Conservation (phyloP, 768 basidiomycete genomes). For the Boletus insuetus region DNA sequence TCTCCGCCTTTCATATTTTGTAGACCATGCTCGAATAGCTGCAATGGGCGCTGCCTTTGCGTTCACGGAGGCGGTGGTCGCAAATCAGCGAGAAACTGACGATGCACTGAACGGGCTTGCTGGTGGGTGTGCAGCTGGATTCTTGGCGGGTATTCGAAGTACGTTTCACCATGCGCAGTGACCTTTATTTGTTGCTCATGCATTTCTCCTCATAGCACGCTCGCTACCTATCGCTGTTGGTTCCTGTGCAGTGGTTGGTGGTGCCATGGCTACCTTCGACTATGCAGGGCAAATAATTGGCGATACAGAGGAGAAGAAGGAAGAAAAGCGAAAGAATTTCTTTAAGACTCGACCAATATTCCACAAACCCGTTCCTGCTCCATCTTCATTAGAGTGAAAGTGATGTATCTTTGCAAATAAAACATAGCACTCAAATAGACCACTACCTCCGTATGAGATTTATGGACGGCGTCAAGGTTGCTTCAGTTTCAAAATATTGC, state of each 20-base stretch:
- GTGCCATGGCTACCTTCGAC: slow-evolving; percentile 77
- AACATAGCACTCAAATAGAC: slow-evolving; percentile 13
- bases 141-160: slow-evolving; percentile 86
- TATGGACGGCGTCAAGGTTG: not conserved
- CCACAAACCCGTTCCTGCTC: slow-evolving; percentile 21
- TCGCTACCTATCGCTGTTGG: slow-evolving; percentile 82
- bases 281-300: slow-evolving; percentile 67
- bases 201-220: slow-evolving; percentile 50
- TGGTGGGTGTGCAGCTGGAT: slow-evolving; percentile 91
- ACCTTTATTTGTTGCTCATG: slow-evolving; percentile 11
- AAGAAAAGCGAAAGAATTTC: slow-evolving; percentile 75
- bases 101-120: slow-evolving; percentile 82
- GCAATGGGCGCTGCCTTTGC: slow-evolving; percentile 89
- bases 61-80: slow-evolving; percentile 74
- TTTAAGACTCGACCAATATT: slow-evolving; percentile 68
- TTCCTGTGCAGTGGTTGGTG: slow-evolving; percentile 75
- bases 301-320: slow-evolving; percentile 44
- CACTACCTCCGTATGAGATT: not conserved
- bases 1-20: not conserved
- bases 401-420: slow-evolving; percentile 8
- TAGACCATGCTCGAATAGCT: slow-evolving; percentile 44
- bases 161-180: slow-evolving; percentile 17
- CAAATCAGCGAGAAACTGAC: slow-evolving; percentile 75
- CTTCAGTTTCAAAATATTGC: not conserved
- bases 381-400: slow-evolving; percentile 20